Evolutionary conservation across 148 eudicot genomes (phyloP), one percentile per base, ranked within the genome.

Genomic region (Polygonum maritimum): DNA sequence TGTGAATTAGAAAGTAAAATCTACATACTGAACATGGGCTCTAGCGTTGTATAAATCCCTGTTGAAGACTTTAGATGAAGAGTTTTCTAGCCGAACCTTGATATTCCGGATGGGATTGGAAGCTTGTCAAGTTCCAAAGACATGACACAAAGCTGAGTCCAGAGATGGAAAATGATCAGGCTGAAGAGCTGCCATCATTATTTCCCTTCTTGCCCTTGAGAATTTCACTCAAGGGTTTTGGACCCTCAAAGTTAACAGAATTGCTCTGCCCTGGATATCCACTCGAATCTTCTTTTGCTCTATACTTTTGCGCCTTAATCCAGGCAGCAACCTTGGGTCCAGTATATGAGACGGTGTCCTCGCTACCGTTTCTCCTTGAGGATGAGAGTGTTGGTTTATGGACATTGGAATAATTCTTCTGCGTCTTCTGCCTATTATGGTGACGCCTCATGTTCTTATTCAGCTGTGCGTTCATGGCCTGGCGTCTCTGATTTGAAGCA

Each of bases 321-420:
- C 79, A 84, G 45, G 81, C 81, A 44, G 85, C 83, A 58, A 81
- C 83, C 82, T 86, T 88, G 18, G 90, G 88, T 75, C 88, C 85
- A 15, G 82, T 60, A 81, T 85, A 83, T 58, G 71, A 62, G 69
- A 67, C 39, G 38, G 83, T 69, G 57, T 81, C 83, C 48, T 70
- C 80, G 41, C 69, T 8, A 60, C 76, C 60, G 58, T 78, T 77
- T 58, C 81, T 78, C 52, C 76, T 83, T 36, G 67, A 22, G 63
- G 63, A 74, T 33, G 67, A 22, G 63, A 69, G 73, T 33, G 80
- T 54, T 58, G 80, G 83, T 57, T 75, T 76, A 70, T 75, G 76
- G 45, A 75, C 48, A 65, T 81, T 81, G 41, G 80, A 49, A 55
- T 77, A 73, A 79, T 48, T 26, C 22, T 77, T 52, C 71, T 55